phyloP scores from a whole-genome alignment of 129 eudicot genomes.

The Tagetes patula region DNA sequence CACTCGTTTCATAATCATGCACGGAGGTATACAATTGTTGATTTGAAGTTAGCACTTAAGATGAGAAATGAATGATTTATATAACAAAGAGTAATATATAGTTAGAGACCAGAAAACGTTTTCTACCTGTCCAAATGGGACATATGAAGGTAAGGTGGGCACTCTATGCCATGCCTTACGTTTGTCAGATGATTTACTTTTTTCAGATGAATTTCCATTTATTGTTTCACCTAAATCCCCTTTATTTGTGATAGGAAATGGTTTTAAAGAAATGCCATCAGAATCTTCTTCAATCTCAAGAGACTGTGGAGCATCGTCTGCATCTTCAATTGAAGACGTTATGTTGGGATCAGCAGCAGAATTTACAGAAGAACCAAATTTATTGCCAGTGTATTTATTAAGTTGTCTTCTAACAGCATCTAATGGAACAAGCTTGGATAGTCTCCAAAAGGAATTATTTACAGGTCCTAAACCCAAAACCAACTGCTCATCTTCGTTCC shows the following conservation, averaged over 20 bases:
- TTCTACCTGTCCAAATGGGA: slow-evolving; percentile 94
- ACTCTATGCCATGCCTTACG: slow-evolving; percentile 69
- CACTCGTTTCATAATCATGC: slow-evolving; percentile 2
- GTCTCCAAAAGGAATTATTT: slow-evolving; percentile 91
- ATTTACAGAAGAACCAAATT: slow-evolving; percentile 44
- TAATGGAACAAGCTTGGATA: slow-evolving; percentile 90
- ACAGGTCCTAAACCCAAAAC: slow-evolving; percentile 97
- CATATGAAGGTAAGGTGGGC: slow-evolving; percentile 89
- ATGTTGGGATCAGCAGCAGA: slow-evolving; percentile 44
- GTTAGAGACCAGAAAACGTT: not conserved
- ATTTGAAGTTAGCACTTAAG: slow-evolving; percentile 10
- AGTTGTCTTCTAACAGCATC: slow-evolving; percentile 79
- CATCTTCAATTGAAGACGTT: slow-evolving; percentile 55
- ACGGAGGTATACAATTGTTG: not conserved
- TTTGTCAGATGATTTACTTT: slow-evolving; percentile 42
- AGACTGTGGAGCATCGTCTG: slow-evolving; percentile 65
- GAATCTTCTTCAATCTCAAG: slow-evolving; percentile 94
- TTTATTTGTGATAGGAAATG: slow-evolving; percentile 51
- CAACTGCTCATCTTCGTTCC: slow-evolving; percentile 72
- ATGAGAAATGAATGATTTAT: not conserved
- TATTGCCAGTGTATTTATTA: slow-evolving; percentile 48
- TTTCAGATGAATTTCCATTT: slow-evolving; percentile 45
- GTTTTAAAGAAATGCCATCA: slow-evolving; percentile 93
- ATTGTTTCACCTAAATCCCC: slow-evolving; percentile 39
- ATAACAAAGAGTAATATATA: not conserved